Evolutionary conservation across 768 basidiomycete species (phyloP), one percentile per base, ranked within the genome.

Genomic region (Mycena epipterygia): DNA sequence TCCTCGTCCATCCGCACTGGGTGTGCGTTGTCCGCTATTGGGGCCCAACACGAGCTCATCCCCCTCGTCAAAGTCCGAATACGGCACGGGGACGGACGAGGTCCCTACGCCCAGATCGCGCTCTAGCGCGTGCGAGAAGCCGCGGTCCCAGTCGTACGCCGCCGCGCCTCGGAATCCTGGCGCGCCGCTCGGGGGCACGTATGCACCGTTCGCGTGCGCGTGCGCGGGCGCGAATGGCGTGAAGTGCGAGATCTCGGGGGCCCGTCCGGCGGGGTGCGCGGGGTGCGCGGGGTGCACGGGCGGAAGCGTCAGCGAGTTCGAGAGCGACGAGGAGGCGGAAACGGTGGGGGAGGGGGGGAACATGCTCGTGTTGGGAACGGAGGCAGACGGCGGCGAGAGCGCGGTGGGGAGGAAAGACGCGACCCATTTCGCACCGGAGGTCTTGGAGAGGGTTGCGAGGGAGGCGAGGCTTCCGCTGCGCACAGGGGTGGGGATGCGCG

Each of bases 101-200:
- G 53, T 53, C 42, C 42, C 60, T 4, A 77, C 76, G 17, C 71
- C 73, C 42, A 82, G 58, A 63, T 90, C 90, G 2, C 77, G 77
- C 56, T 84, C 83, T 42, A 89, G 77, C 33, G 83, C 83, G 3
- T 82, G 83, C 0, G 88, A 90, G 74, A 84, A 91, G 0, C 90
- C 89, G 61, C 88, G 90, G 78, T 95, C 90, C 94, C 94, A 89
- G 66, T 84, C 81, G 68, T 87, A 84, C 19, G 81, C 46, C 14
- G 58, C 79, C 53, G 93, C 92, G 0, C 92, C 92, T 17, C 80
- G 84, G 73, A 91, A 95, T 7, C 93, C 95, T 0, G 95, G 95
- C 0, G 95, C 95, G n/a, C 95, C 90, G 59, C 76, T 81, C 1
- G 86, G 84, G 3, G 87, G 82, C 0, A 80, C 71, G 66, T 84